Evolutionary conservation across 2,329 filamentous ascomycete species (phyloP).

Genomic region (Fusarium pininemorale): DNA sequence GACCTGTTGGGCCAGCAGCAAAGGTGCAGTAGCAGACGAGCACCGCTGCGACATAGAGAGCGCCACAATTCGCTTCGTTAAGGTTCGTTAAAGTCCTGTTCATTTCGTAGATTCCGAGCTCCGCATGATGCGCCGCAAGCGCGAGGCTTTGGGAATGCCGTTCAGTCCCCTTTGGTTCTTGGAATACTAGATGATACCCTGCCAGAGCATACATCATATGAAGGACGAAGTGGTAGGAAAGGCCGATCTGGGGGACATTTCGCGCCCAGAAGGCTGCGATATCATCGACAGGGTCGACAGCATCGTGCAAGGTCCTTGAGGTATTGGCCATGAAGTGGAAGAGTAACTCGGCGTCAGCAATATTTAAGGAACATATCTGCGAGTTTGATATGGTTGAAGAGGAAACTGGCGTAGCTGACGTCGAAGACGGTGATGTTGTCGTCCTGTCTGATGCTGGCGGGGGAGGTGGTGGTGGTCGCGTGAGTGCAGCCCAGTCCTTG

Average conservation of each 20-base stretch:
- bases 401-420: conserved; percentile 33
- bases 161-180: conserved; percentile 32
- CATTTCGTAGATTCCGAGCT: conserved; percentile 41
- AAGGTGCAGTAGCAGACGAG: conserved; percentile 45
- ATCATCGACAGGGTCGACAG: conserved; percentile 23
- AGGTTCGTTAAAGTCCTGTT: conserved; percentile 37
- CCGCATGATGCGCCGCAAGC: conserved; percentile 40
- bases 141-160: conserved; percentile 25
- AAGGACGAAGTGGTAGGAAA: conserved; percentile 43
- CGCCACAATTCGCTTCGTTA: conserved; percentile 43
- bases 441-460: conserved; percentile 31
- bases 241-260: conserved; percentile 43
- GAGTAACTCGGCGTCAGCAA: conserved; percentile 44
- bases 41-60: conserved; percentile 42
- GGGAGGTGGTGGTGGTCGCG: conserved; percentile 26
- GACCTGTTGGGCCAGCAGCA: conserved; percentile 43
- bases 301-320: conserved; percentile 35
- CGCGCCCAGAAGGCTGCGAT: conserved; percentile 42
- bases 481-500: conserved; percentile 44
- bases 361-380: conserved; percentile 36
- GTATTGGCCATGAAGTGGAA: conserved; percentile 43
- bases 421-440: conserved; percentile 37
- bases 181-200: conserved; percentile 40
- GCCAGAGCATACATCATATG: conserved; percentile 43
- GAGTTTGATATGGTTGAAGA: conserved; percentile 35